Base-by-base conservation (phyloP, 1,284 basidiomycete species). In the Puccinia polysora region DNA sequence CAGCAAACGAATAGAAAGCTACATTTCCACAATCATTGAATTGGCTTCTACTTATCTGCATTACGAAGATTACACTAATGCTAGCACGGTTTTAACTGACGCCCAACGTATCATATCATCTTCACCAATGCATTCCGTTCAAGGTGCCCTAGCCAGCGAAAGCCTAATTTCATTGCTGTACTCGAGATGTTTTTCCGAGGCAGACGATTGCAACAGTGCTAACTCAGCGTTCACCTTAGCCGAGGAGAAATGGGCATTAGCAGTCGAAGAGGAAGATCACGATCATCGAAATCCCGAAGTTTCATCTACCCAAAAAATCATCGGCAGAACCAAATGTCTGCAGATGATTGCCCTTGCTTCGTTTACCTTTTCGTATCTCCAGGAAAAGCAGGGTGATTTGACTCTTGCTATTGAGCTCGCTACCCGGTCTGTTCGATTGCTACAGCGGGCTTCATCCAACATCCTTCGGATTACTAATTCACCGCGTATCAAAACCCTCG, bases 381-480 rank as follows among this genome's bases (percentile, higher is more conserved):
- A 62, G 52, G 68, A 70, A 62, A 70, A 70, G 25, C 34, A 58
- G n/a, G 68, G 68, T 34, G 45, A 62, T 30, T 59, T 70, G 34
- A 49, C 55, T 40, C 58, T 59, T 18, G 68, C 68, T 18, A 70
- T 70, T 59, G 68, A 70, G 18, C 62, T 49, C 30, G 56, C 56
- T 20, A 50, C 56, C 8, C 47, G 68, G 25, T 28, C 68, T 28
- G 47, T 70, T 59, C 68, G 68, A 18, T 50, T 70, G 23, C 45
- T 70, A 23, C 58, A 70, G 32, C 43, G 68, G 32, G 68, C 68
- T 60, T 70, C 68, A 36, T 62, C 68, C 20, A 70, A 70, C 49
- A 70, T 70, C 30, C 34, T 70, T 36, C 68, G 68, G 7, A 60
- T 70, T 36, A 60, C 67, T 2, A 60, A 18, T 60, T 40, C 38